phyloP scores from a whole-genome alignment of 2,329 filamentous ascomycete species.

The Clonostachys rosea region DNA sequence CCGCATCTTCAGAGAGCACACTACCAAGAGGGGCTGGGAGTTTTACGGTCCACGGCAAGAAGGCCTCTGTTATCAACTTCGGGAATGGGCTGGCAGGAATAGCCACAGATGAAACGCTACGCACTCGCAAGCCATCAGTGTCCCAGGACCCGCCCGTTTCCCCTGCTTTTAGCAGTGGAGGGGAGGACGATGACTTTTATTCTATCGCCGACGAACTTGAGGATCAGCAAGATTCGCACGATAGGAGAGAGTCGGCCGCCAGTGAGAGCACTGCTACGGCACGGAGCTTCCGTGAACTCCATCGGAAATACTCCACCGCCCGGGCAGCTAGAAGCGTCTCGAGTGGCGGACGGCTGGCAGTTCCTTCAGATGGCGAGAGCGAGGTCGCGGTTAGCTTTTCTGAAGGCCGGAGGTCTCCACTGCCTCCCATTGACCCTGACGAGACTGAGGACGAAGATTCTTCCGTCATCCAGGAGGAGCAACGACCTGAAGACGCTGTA shows the following conservation, averaged over 20 bases:
- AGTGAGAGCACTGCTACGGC: constrained; percentile 65
- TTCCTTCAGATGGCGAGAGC: constrained; percentile 55
- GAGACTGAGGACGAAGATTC: constrained; percentile 7
- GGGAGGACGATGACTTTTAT: constrained; percentile 44
- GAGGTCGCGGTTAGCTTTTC: constrained; percentile 57
- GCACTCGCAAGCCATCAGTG: constrained; percentile 48
- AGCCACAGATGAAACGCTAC: constrained; percentile 67
- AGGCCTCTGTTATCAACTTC: constrained; percentile 95
- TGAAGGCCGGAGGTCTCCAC: constrained; percentile 50
- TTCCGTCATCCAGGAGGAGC: not conserved
- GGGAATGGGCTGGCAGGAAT: constrained; percentile 83
- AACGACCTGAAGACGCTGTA: no score
- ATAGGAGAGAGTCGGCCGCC: constrained; percentile 55
- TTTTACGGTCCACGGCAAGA: constrained; percentile 96
- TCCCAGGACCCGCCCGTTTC: constrained; percentile 29
- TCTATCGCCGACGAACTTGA: constrained; percentile 40
- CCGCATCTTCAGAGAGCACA: constrained; percentile 54
- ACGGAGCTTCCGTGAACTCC: constrained; percentile 58
- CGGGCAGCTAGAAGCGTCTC: constrained; percentile 37
- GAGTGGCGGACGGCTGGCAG: constrained; percentile 32
- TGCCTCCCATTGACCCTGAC: constrained; percentile 42
- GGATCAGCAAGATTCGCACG: constrained; percentile 33
- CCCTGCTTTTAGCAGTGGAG: constrained; percentile 21
- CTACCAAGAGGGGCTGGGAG: constrained; percentile 77
- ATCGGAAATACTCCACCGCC: constrained; percentile 53